Conservation (phyloP, 2,329 filamentous ascomycete species). For the Neonectria hederae region DNA sequence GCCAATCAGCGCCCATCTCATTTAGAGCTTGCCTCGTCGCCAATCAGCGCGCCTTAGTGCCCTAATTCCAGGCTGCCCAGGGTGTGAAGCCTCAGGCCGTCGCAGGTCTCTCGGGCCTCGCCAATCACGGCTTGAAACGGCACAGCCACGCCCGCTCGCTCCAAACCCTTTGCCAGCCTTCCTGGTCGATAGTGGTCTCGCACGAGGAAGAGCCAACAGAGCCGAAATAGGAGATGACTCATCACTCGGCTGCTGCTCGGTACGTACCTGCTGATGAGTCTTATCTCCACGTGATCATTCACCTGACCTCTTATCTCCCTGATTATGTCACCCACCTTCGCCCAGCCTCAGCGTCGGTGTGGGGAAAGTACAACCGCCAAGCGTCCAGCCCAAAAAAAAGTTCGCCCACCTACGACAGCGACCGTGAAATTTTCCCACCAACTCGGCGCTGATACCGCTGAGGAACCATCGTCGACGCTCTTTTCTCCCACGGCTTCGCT, state of each 20-base stretch:
- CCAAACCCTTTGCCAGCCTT: conserved; percentile 13
- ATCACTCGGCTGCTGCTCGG: neutral
- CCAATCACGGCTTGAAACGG: conserved; percentile 22
- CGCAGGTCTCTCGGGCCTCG: neutral
- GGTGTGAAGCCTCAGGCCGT: conserved; percentile 21
- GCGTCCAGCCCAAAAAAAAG: conserved; percentile 46
- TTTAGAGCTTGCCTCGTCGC: conserved; percentile 26
- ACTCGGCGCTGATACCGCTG: conserved; percentile 36
- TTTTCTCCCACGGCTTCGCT: conserved; percentile 1
- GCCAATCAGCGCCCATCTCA: conserved; percentile 31
- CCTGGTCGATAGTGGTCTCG: neutral
- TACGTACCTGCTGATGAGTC: neutral
- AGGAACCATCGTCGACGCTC: conserved; percentile 22
- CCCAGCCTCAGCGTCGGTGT: conserved; percentile 19
- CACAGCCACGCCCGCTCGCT: conserved; percentile 21
- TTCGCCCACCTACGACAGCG: conserved; percentile 41
- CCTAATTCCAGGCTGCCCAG: conserved; percentile 2
- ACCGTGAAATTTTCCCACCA: conserved; percentile 49
- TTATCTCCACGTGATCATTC: conserved; percentile 34
- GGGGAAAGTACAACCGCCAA: conserved; percentile 29
- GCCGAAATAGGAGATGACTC: conserved; percentile 21
- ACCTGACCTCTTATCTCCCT: conserved; percentile 28
- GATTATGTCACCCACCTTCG: conserved; percentile 37
- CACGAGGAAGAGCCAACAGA: neutral
- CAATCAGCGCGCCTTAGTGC: conserved; percentile 30